Evolutionary conservation across 495 filamentous ascomycete genomes (phyloP).

Genomic region (Aspergillus leporis): DNA sequence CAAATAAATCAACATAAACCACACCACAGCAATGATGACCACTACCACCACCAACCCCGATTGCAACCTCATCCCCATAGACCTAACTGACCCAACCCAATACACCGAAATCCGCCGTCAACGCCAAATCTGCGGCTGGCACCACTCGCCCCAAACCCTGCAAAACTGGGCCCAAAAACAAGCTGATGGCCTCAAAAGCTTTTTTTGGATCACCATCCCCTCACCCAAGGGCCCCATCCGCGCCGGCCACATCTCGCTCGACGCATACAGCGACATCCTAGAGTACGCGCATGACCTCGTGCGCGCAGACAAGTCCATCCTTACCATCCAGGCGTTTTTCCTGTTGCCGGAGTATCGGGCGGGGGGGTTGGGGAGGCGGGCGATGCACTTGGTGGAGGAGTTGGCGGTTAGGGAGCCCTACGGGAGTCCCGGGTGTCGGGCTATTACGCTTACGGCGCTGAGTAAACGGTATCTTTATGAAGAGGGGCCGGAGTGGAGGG

Average conservation of each 20-base stretch:
- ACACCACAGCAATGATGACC: too few species aligned
- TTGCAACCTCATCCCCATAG: conserved; percentile 26
- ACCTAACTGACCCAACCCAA: conserved; percentile 20
- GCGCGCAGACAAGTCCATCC: conserved; percentile 16
- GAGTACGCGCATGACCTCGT: conserved; percentile 15
- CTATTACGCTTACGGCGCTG: conserved; percentile 23
- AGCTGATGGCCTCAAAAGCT: conserved; percentile 17
- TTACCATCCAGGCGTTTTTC: conserved; percentile 26
- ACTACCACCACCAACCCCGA: too few species aligned
- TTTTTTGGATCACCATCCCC: conserved; percentile 28
- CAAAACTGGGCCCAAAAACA: conserved; percentile 20
- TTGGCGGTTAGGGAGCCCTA: conserved; percentile 3
- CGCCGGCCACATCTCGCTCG: conserved; percentile 30
- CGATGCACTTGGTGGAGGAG: conserved; percentile 22
- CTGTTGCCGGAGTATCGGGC: conserved; percentile 25
- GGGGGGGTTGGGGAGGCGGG: conserved; percentile 18
- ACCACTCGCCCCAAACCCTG: conserved; percentile 15
- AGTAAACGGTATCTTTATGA: conserved; percentile 32
- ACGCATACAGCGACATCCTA: conserved; percentile 17
- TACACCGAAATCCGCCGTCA: conserved; percentile 25
- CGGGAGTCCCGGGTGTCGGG: conserved; percentile 21
- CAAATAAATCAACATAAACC: too few species aligned
- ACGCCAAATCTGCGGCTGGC: conserved; percentile 29
- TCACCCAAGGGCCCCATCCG: conserved; percentile 11
- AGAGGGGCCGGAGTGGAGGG: conserved; percentile 18